Percentiles rank a stretch among this genome's conserved stretches.
These are phyloP conservation scores for Tanacetum coccineum DNA, from an alignment of 129 eudicot species.

Conservation along the genomic window DNA sequence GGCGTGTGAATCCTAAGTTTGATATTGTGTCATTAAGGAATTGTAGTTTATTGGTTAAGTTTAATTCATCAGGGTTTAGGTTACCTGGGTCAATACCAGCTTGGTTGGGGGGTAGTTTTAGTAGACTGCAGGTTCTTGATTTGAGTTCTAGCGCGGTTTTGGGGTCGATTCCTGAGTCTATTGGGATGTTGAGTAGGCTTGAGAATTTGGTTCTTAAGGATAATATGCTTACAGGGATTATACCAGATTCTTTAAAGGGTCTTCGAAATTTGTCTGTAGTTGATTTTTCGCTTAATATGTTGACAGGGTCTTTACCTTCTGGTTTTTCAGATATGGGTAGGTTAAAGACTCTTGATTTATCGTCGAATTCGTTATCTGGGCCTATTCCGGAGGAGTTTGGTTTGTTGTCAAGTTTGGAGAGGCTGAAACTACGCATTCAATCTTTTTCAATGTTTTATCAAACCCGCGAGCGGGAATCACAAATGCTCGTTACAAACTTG, in stretches of 20 bases:
- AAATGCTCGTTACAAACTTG: no score
- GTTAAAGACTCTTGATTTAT: constrained; percentile 44
- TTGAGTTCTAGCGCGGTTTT: constrained; percentile 55
- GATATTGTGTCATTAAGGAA: constrained; percentile 48
- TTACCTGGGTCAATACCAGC: constrained; percentile 68
- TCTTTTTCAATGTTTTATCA: no score
- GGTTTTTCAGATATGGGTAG: constrained; percentile 44
- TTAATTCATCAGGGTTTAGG: constrained; percentile 58
- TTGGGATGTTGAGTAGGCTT: constrained; percentile 46
- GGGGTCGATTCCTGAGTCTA: constrained; percentile 58
- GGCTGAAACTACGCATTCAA: no score
- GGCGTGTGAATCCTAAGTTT: constrained; percentile 45
- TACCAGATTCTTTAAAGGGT: constrained; percentile 48
- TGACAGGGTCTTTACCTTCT: constrained; percentile 57
- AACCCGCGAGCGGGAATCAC: no score
- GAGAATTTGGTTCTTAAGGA: constrained; percentile 34
- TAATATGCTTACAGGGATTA: constrained; percentile 50
- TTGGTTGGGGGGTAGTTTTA: constrained; percentile 57
- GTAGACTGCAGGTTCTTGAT: constrained; percentile 64
- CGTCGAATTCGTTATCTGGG: constrained; percentile 69
- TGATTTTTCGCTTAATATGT: constrained; percentile 51
- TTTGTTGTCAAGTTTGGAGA: constrained; percentile 31
- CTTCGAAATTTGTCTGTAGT: constrained; percentile 37
- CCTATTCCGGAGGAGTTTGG: constrained; percentile 49
- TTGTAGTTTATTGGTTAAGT: constrained; percentile 35